A percentile compares a stretch with the other conserved stretches of the same genome.
These are phyloP conservation scores for Botryotinia globosa DNA, from an alignment of 2,329 filamentous ascomycete genomes.

Conservation along the genomic window DNA sequence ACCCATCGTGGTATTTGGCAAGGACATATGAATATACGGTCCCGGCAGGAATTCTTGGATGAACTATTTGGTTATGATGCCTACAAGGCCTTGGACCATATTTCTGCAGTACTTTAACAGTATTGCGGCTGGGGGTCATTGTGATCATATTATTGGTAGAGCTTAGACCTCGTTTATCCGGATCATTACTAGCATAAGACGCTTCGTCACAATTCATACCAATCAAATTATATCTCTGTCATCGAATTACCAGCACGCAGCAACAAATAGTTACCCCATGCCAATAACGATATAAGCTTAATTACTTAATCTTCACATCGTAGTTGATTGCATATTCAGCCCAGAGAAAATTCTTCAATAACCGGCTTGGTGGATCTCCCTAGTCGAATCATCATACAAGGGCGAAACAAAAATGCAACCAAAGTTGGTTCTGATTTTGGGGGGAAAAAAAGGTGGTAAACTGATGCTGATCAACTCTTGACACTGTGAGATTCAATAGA, in stretches of 20 bases:
- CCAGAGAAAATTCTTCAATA: not conserved
- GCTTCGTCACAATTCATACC: not conserved
- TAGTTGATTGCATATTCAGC: not conserved
- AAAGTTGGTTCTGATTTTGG: not conserved
- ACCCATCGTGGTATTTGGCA: slow-evolving; percentile 25
- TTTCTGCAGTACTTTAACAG: not conserved
- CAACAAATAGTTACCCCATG: not conserved
- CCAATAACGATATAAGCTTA: not conserved
- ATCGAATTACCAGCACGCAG: not conserved
- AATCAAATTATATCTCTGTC: too few relatives aligned
- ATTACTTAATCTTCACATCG: not conserved
- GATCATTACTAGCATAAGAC: not conserved
- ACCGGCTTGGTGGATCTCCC: not conserved
- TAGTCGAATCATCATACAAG: too few relatives aligned
- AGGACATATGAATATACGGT: slow-evolving; percentile 26
- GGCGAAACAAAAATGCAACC: not conserved
- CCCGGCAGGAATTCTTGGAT: slow-evolving; percentile 19
- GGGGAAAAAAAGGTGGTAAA: not conserved
- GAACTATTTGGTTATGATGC: slow-evolving; percentile 28
- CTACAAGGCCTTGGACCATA: slow-evolving; percentile 17
- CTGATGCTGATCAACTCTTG: not conserved
- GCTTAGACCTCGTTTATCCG: not conserved
- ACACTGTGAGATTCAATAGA: not conserved
- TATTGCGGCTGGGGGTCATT: not conserved
- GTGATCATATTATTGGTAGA: not conserved